A percentile compares a stretch with the other conserved stretches of the same genome.
Evolutionary conservation across 306 rosid genomes (phyloP).

Genomic region (Luffa aegyptiaca): DNA sequence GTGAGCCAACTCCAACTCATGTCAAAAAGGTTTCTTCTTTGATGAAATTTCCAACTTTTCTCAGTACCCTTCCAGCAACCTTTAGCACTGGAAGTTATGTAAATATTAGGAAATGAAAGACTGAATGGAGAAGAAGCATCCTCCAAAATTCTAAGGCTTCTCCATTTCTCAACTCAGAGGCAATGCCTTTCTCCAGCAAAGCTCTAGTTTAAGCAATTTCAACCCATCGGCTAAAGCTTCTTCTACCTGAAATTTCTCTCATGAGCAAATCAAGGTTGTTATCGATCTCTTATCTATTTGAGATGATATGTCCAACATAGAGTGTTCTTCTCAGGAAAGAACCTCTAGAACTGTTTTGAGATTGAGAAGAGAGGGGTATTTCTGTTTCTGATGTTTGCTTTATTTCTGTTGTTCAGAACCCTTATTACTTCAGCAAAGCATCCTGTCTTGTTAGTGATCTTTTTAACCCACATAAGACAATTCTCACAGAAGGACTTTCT

Average conservation of each 20-base stretch:
- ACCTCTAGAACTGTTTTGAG: background rate
- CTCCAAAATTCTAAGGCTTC: background rate
- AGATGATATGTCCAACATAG: background rate
- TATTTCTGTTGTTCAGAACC: background rate
- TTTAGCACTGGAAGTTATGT: background rate
- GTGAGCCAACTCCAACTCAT: background rate
- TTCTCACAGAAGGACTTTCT: background rate
- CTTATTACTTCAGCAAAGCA: background rate
- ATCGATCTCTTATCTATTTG: background rate
- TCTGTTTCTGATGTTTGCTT: background rate
- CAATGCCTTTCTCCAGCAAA: background rate
- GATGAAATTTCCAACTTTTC: background rate
- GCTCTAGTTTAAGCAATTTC: background rate
- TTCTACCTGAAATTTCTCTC: background rate
- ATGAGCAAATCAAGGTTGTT: background rate
- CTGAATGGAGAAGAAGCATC: background rate
- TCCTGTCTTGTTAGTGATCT: background rate
- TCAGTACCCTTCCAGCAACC: background rate
- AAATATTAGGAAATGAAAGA: background rate
- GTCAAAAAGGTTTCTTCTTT: background rate
- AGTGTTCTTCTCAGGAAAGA: background rate
- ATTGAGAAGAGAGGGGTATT: background rate
- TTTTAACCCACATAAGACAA: background rate
- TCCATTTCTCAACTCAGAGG: background rate
- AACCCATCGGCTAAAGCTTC: background rate